A percentile compares a stretch with the other conserved stretches of the same genome.
These are phyloP conservation scores for Crithidia expoeki DNA, from an alignment of 208 protist species.

Conservation along the genomic window DNA sequence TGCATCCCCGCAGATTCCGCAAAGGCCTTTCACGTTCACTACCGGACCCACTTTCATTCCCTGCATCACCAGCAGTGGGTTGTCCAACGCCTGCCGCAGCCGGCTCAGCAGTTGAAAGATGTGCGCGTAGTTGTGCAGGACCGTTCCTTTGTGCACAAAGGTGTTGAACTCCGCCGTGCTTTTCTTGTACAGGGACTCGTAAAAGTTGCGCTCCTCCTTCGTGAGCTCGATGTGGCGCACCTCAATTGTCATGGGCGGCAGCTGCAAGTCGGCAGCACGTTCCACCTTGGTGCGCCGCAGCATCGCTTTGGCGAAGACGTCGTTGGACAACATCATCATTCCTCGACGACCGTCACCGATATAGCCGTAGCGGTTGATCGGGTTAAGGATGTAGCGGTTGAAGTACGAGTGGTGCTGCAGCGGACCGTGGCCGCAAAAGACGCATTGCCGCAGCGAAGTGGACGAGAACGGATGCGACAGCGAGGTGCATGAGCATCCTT, in stretches of 20 bases:
- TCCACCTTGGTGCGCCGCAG: constrained; percentile 92
- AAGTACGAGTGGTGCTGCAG: constrained; percentile 94
- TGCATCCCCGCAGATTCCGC: constrained; percentile 84
- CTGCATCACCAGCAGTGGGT: constrained; percentile 85
- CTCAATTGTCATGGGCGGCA: constrained; percentile 72
- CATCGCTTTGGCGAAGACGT: constrained; percentile 88
- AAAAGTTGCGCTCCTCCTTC: constrained; percentile 89
- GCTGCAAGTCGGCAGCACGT: constrained; percentile 80
- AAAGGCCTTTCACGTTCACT: constrained; percentile 72
- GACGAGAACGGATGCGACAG: constrained; percentile 90
- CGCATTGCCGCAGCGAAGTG: constrained; percentile 71
- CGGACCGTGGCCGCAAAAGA: constrained; percentile 92
- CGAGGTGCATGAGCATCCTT: constrained; percentile 90
- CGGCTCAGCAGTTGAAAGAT: constrained; percentile 94
- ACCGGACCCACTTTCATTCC: constrained; percentile 71
- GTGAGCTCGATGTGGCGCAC: constrained; percentile 66
- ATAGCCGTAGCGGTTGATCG: constrained; percentile 95
- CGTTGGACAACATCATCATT: constrained; percentile 89
- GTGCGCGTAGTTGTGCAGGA: constrained; percentile 95
- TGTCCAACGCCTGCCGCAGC: constrained; percentile 91
- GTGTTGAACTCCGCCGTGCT: constrained; percentile 90
- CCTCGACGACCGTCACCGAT: constrained; percentile 86
- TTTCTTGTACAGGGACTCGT: constrained; percentile 93
- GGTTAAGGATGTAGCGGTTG: constrained; percentile 94
- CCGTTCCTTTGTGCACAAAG: constrained; percentile 89